These are phyloP conservation scores for Breynia disticha DNA, from an alignment of 441 rosid species.

Conservation along the genomic window DNA sequence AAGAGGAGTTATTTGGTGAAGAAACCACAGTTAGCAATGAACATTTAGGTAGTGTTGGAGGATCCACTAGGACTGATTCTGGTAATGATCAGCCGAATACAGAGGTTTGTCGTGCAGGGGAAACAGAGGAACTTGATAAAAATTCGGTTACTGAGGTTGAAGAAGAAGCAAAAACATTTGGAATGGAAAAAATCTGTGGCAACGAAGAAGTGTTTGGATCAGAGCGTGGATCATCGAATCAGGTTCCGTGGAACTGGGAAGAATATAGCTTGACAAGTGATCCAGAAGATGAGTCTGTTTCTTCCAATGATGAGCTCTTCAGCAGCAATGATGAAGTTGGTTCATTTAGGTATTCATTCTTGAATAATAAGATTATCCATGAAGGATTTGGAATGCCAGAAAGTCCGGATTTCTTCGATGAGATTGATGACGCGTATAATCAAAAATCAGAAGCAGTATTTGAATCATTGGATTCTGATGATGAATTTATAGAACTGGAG, in stretches of 20 bases:
- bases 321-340: neutral
- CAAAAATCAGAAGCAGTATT: conserved; percentile 11
- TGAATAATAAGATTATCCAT: conserved; percentile 9
- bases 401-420: conserved; percentile 6
- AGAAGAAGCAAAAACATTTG: conserved; percentile 2
- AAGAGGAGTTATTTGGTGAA: neutral
- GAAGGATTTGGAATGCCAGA: conserved; percentile 15
- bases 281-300: conserved; percentile 4
- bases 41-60: neutral
- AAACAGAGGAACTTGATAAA: conserved; percentile 3
- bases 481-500: conserved; percentile 47
- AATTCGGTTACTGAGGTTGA: conserved; percentile 2
- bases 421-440: conserved; percentile 7
- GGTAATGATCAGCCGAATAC: conserved; percentile 3
- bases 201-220: neutral
- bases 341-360: conserved; percentile 17
- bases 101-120: conserved; percentile 12
- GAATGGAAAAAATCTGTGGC: neutral
- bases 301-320: neutral
- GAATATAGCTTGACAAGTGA: neutral
- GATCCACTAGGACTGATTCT: neutral
- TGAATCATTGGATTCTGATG: conserved; percentile 26
- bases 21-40: neutral
- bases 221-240: neutral
- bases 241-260: neutral